These are phyloP conservation scores for Pseudocercospora crystallina DNA, from an alignment of 2,329 filamentous ascomycete genomes.

Conservation along the genomic window DNA sequence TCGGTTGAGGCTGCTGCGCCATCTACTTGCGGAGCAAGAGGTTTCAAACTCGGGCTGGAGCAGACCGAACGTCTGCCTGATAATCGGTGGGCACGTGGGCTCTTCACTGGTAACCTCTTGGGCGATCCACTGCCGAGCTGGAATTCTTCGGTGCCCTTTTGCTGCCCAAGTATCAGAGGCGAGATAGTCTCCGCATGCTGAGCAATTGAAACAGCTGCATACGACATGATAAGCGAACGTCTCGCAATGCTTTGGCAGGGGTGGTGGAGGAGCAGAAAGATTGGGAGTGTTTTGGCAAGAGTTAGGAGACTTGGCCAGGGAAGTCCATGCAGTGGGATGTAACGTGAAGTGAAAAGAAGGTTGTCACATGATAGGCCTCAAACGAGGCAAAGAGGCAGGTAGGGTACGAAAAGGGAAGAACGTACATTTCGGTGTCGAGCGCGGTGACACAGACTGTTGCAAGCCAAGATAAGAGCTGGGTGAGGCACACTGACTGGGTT, in stretches of 20 bases:
- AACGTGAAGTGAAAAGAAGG: neutral
- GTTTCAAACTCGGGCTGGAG: conserved; percentile 24
- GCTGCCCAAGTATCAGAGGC: conserved; percentile 46
- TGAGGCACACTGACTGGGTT: conserved; percentile 27
- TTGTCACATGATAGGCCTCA: neutral
- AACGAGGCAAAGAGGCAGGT: neutral
- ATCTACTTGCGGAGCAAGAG: conserved; percentile 14
- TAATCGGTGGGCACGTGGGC: conserved; percentile 40
- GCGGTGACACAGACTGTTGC: conserved; percentile 23
- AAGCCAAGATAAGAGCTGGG: conserved; percentile 31
- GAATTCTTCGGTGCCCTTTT: conserved; percentile 46
- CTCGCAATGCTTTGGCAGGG: neutral
- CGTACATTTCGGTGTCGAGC: conserved; percentile 31
- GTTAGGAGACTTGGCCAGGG: too few relatives aligned
- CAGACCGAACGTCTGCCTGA: conserved; percentile 41
- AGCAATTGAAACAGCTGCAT: conserved; percentile 48
- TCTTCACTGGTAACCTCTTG: conserved; percentile 39
- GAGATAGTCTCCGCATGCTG: conserved; percentile 47
- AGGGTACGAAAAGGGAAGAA: conserved; percentile 7
- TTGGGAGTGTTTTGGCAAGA: too few relatives aligned
- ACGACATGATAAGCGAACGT: conserved; percentile 18
- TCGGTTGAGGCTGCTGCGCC: conserved; percentile 11
- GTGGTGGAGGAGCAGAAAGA: neutral
- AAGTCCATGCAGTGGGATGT: too few relatives aligned
- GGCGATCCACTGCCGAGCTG: conserved; percentile 38